These are phyloP conservation scores for Kalmusia sp. DNA, from an alignment of 2,329 filamentous ascomycete genomes.

Conservation along the genomic window DNA sequence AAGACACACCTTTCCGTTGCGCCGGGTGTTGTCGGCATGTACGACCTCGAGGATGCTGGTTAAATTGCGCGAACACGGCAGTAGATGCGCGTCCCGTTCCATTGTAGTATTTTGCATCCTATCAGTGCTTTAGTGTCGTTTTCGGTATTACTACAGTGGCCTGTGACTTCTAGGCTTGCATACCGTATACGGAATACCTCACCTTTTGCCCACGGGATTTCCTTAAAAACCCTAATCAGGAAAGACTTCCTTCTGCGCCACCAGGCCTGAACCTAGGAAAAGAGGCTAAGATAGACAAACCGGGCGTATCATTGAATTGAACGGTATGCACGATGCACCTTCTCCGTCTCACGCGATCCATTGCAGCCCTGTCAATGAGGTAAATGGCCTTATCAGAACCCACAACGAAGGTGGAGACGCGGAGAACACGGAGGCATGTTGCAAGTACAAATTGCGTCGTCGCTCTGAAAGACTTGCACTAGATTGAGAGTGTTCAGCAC, in stretches of 20 bases:
- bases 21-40: conserved; percentile 2
- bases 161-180: not conserved
- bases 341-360: not conserved
- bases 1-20: not conserved
- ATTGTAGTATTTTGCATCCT: not conserved
- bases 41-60: conserved; percentile 5
- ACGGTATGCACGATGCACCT: not conserved
- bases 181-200: not conserved
- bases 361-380: not conserved
- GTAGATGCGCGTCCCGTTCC: not conserved
- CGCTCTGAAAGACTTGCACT: not conserved
- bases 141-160: not conserved
- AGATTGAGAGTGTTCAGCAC: not conserved
- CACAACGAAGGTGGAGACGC: not conserved
- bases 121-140: not conserved
- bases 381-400: not conserved
- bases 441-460: not conserved
- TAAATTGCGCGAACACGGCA: conserved; percentile 6
- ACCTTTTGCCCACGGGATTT: not conserved
- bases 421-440: not conserved
- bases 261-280: not conserved
- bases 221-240: not conserved
- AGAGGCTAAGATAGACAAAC: not conserved
- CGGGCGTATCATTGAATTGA: not conserved
- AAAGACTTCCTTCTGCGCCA: not conserved